Conservation (phyloP, 148 eudicot species). For the Rheum nobile region DNA sequence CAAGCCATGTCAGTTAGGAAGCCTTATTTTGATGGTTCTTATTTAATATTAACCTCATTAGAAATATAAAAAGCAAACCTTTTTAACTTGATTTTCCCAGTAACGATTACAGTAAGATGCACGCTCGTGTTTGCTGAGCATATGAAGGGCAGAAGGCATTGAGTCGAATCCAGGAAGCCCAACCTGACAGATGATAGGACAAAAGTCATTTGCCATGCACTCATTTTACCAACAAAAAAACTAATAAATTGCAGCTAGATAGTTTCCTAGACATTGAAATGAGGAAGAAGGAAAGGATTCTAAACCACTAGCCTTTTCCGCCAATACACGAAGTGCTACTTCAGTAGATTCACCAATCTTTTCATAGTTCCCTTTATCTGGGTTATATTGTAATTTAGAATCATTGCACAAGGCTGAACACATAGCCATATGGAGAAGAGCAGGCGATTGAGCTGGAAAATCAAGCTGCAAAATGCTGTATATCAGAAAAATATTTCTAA, state of each 20-base stretch:
- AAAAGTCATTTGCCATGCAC: background rate
- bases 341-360: constrained; percentile 99
- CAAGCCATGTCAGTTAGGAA: background rate
- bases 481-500: constrained; percentile 11
- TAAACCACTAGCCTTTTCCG: constrained; percentile 58
- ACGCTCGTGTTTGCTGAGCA: constrained; percentile 92
- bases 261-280: background rate
- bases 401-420: constrained; percentile 98
- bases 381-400: constrained; percentile 84
- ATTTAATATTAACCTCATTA: background rate
- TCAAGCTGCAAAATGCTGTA: constrained; percentile 58
- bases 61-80: constrained; percentile 33
- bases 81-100: constrained; percentile 93
- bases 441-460: constrained; percentile 79
- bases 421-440: constrained; percentile 97
- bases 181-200: constrained; percentile 39
- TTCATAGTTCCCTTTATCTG: constrained; percentile 86
- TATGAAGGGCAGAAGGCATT: constrained; percentile 92
- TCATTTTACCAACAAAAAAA: background rate
- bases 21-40: background rate
- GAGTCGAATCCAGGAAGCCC: constrained; percentile 99
- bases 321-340: constrained; percentile 95
- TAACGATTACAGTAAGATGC: constrained; percentile 93
- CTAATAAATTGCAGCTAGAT: background rate
- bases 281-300: background rate